Evolutionary conservation across 2,329 filamentous ascomycete genomes (phyloP).

Genomic region (Ceratocystis huliohia): DNA sequence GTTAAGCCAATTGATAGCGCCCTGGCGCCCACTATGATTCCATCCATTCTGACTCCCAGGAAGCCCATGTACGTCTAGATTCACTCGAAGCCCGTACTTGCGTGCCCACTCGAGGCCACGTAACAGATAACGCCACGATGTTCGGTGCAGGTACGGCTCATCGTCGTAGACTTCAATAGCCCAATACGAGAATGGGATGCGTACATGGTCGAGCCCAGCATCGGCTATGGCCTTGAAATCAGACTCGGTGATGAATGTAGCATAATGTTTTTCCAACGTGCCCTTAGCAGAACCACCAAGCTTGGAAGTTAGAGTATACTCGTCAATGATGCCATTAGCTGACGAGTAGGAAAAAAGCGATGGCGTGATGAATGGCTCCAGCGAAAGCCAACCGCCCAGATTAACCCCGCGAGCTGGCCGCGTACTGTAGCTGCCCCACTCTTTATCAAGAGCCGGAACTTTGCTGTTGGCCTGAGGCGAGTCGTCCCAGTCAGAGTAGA

Average conservation of each 20-base stretch:
- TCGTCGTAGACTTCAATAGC: slow-evolving; percentile 70
- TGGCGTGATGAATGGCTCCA: slow-evolving; percentile 92
- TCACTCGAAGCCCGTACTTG: slow-evolving; percentile 81
- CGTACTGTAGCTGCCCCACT: slow-evolving; percentile 64
- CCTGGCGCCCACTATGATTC: slow-evolving; percentile 86
- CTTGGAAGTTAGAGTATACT: slow-evolving; percentile 64
- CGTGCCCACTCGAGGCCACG: slow-evolving; percentile 87
- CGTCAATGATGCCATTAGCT: slow-evolving; percentile 60
- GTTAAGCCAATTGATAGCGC: slow-evolving; percentile 74
- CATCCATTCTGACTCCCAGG: slow-evolving; percentile 94
- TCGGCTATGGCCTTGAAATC: slow-evolving; percentile 74
- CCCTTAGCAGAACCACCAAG: slow-evolving; percentile 53
- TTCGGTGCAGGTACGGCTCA: slow-evolving; percentile 77
- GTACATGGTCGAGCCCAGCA: slow-evolving; percentile 90
- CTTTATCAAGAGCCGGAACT: slow-evolving; percentile 62
- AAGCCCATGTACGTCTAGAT: slow-evolving; percentile 82
- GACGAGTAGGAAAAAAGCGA: slow-evolving; percentile 67
- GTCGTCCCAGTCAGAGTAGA: slow-evolving; percentile 79
- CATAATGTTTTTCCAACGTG: slow-evolving; percentile 81
- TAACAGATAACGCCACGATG: slow-evolving; percentile 86
- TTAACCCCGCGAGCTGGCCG: slow-evolving; percentile 82
- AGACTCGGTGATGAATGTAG: slow-evolving; percentile 70
- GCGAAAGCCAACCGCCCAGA: slow-evolving; percentile 80
- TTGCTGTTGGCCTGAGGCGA: slow-evolving; percentile 62
- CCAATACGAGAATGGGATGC: slow-evolving; percentile 94